Evolutionary conservation across 164 flowering plant genomes (phyloP), one percentile per base, ranked within the genome.

Genomic region (Piper longum): DNA sequence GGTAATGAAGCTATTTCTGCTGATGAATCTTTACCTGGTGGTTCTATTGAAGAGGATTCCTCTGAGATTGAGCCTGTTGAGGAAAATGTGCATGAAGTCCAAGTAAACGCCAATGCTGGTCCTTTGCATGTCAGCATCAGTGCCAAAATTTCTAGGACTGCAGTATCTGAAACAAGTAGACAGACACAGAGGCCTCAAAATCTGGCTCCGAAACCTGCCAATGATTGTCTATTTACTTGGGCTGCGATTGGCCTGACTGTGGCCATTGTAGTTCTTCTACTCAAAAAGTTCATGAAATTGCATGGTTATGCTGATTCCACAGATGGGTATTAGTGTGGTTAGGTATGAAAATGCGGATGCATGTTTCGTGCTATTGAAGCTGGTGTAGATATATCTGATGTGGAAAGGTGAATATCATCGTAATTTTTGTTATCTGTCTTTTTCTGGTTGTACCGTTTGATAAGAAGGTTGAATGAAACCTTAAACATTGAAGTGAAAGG

Each of bases 171-270:
- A 52, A 19, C 82, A 39, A 70, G 61, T n/a, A 64, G 65, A n/a
- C 85, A 68, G 58, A 69, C 45, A 64, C 80, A 65, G 39, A 80
- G 60, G 62, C 79, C 74, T 6, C 74, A 67, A 56, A 57, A 60
- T 2, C 74, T 74, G 74, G 83, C 70, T 61, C 79, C 69, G 16
- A 82, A 70, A 69, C 79, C 71, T 6, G 78, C 80, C n/a, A 89
- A 88, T 70, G 97, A 93, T 73, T 83, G 92, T 9, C 62, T 88
- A 65, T 84, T 93, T 70, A 93, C 96, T 13, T 84, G 75, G 95
- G 96, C 97, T 57, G 98, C 96, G 39, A 64, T 90, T 41, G 98
- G 91, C 44, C 83, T 93, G 19, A 74, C 92, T 7, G 52, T 93
- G 62, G 97, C 98, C 26, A 88, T 93, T 17, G 67, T 70, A 48